A percentile compares a stretch with the other conserved stretches of the same genome.
These are phyloP conservation scores for Aegle marmelos DNA, from an alignment of 345 rosid genomes.

Conservation along the genomic window DNA sequence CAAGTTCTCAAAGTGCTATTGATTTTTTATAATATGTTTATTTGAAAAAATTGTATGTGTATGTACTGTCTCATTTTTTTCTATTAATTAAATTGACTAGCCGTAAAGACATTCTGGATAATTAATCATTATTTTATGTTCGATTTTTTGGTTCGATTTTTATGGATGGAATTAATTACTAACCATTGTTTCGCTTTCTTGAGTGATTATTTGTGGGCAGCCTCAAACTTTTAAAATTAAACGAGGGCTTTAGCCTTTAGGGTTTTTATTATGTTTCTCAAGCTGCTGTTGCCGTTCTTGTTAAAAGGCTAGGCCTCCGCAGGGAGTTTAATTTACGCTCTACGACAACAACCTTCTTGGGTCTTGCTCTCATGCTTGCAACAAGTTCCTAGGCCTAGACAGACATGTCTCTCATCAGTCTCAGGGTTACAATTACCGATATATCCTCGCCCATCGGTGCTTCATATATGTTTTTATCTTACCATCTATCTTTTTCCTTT, in stretches of 20 bases:
- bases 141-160: not conserved
- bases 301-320: not conserved
- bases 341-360: conserved; percentile 57
- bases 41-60: not conserved
- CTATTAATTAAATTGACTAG: not conserved
- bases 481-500: not conserved
- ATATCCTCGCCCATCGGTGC: conserved; percentile 21
- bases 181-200: not conserved
- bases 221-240: not conserved
- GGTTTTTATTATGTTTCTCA: conserved; percentile 22
- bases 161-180: not conserved
- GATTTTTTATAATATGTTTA: not conserved
- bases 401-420: conserved; percentile 40
- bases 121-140: not conserved
- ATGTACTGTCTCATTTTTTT: too few relatives aligned
- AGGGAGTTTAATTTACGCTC: conserved; percentile 18
- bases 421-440: conserved; percentile 17
- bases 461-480: not conserved
- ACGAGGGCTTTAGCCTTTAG: conserved; percentile 9
- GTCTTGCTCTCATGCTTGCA: conserved; percentile 44
- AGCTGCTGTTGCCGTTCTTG: conserved; percentile 6
- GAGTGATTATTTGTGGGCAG: not conserved
- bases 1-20: not conserved
- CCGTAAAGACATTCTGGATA: not conserved
- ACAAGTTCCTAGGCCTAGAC: conserved; percentile 54